These are phyloP conservation scores for Penicillium dipodomyicola DNA, from an alignment of 495 filamentous ascomycete species.

Conservation along the genomic window DNA sequence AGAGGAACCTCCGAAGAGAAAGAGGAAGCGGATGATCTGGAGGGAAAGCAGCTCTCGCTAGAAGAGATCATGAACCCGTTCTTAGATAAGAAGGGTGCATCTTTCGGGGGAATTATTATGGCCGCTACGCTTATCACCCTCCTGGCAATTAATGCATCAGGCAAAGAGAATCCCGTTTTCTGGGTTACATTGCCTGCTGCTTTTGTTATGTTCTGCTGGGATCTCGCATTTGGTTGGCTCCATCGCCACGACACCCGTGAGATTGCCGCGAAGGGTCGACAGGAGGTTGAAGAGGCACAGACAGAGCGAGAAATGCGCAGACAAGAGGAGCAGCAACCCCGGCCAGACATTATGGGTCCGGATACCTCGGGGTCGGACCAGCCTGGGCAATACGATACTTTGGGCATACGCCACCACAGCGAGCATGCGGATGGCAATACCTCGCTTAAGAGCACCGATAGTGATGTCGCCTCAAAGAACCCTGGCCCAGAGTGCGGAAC, in stretches of 20 bases:
- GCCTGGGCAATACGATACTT: neutral
- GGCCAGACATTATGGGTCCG: neutral
- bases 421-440: neutral
- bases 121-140: slow-evolving; percentile 57
- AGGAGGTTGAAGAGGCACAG: slow-evolving; percentile 47
- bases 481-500: slow-evolving; percentile 1
- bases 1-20: slow-evolving; percentile 53
- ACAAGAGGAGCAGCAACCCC: slow-evolving; percentile 3
- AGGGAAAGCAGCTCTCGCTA: slow-evolving; percentile 52
- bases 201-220: slow-evolving; percentile 61
- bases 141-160: slow-evolving; percentile 56
- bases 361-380: slow-evolving; percentile 1
- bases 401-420: neutral
- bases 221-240: slow-evolving; percentile 56
- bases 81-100: slow-evolving; percentile 59
- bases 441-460: slow-evolving; percentile 3
- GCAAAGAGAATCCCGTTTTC: slow-evolving; percentile 44
- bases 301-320: slow-evolving; percentile 38
- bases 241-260: slow-evolving; percentile 57
- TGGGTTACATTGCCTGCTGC: slow-evolving; percentile 63
- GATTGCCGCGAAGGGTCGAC: slow-evolving; percentile 54
- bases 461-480: neutral
- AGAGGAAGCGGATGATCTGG: slow-evolving; percentile 39
- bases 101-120: slow-evolving; percentile 60
- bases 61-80: slow-evolving; percentile 73